These are phyloP conservation scores for Wickerhamiella pararugosa DNA, from an alignment of 1,139 yeast genomes.

Conservation along the genomic window DNA sequence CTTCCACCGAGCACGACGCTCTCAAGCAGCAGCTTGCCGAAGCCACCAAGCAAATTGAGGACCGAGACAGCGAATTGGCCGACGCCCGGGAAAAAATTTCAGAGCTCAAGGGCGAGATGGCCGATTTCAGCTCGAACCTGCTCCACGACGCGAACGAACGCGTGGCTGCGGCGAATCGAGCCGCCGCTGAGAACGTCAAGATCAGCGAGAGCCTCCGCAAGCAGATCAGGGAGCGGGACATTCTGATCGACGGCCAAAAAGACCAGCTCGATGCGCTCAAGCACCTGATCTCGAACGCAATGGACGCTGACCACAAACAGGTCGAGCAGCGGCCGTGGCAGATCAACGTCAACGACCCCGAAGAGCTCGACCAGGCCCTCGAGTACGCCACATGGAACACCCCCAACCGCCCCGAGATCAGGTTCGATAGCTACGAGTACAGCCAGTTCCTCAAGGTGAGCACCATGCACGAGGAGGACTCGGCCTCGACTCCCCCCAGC, in stretches of 20 bases:
- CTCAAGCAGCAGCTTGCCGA: too few species aligned
- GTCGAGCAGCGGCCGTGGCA: not conserved
- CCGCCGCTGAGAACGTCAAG: conserved; percentile 53
- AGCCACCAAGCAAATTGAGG: too few species aligned
- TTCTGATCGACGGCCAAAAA: conserved; percentile 20
- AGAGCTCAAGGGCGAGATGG: conserved; percentile 14
- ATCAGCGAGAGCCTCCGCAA: conserved; percentile 26
- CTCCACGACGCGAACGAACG: conserved; percentile 16
- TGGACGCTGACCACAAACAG: not conserved
- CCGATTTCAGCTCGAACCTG: conserved; percentile 15
- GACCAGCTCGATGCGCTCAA: conserved; percentile 15
- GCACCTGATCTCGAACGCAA: conserved; percentile 12
- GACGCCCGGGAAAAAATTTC: conserved; percentile 9
- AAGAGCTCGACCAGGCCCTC: conserved; percentile 10
- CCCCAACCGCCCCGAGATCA: conserved; percentile 15
- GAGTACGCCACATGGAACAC: conserved; percentile 15
- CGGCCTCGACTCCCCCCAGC: not conserved
- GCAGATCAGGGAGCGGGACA: conserved; percentile 26
- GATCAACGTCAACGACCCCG: conserved; percentile 1
- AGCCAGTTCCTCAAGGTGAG: conserved; percentile 3
- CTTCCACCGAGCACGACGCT: too few species aligned
- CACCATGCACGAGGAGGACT: not conserved
- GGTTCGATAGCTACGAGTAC: conserved; percentile 11
- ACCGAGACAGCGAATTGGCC: conserved; percentile 6
- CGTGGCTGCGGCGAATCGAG: conserved; percentile 15